Evolutionary conservation across 495 filamentous ascomycete genomes (phyloP).

Genomic region (Penicillium arizonense): DNA sequence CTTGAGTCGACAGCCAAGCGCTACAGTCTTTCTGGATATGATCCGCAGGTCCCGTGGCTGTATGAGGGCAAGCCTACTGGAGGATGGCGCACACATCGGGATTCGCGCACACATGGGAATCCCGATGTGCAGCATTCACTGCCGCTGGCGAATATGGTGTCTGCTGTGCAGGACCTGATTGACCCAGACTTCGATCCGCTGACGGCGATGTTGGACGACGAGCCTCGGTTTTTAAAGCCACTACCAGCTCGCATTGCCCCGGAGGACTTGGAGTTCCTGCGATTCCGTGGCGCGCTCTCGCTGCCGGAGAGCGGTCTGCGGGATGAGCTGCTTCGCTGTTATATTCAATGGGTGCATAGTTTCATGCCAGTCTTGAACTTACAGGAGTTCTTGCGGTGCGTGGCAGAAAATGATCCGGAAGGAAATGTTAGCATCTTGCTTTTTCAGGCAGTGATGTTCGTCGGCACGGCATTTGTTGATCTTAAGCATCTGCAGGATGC

Average conservation of each 20-base stretch:
- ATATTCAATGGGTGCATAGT: constrained; percentile 81
- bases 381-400: constrained; percentile 62
- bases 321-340: constrained; percentile 68
- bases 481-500: constrained; percentile 62
- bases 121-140: constrained; percentile 29
- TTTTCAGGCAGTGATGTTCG: constrained; percentile 81
- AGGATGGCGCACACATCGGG: constrained; percentile 30
- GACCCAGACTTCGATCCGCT: constrained; percentile 46
- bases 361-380: constrained; percentile 82
- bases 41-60: constrained; percentile 39
- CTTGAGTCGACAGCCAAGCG: constrained; percentile 22
- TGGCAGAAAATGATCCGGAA: constrained; percentile 56
- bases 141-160: constrained; percentile 42
- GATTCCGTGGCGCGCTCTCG: constrained; percentile 68
- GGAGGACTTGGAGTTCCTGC: constrained; percentile 72
- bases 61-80: constrained; percentile 26
- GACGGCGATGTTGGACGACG: constrained; percentile 41
- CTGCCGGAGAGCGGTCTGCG: constrained; percentile 64
- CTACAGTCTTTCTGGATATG: constrained; percentile 30
- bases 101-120: constrained; percentile 30
- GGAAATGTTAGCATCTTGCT: constrained; percentile 70
- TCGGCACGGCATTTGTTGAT: constrained; percentile 73
- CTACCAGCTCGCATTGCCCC: constrained; percentile 51
- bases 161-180: constrained; percentile 42
- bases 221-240: constrained; percentile 53